Conservation (phyloP, 441 rosid species). For the Francoa sonchifolia region DNA sequence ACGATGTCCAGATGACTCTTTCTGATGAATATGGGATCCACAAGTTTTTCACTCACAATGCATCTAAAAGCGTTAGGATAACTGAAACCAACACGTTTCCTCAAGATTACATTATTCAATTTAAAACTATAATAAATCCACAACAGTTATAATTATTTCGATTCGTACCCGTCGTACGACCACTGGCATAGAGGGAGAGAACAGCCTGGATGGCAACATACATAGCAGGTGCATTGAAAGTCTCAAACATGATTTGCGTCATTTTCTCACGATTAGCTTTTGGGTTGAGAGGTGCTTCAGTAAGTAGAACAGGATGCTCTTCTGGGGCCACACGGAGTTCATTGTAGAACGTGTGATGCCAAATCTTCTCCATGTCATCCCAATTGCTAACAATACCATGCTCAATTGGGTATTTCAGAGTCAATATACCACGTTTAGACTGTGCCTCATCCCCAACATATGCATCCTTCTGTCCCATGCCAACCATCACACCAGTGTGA, state of each 20-base stretch:
- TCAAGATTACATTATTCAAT: too few relatives aligned
- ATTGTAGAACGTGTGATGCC: constrained; percentile 69
- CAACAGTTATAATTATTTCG: too few relatives aligned
- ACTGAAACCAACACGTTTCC: too few relatives aligned
- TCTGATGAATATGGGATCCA: too few relatives aligned
- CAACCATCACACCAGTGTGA: constrained; percentile 71
- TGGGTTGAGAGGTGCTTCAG: constrained; percentile 69
- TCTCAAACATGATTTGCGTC: constrained; percentile 75
- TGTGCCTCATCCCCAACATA: constrained; percentile 75
- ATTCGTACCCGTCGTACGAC: constrained; percentile 59
- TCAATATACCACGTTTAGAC: constrained; percentile 58
- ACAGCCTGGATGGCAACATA: constrained; percentile 72
- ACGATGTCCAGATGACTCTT: too few relatives aligned
- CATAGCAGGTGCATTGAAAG: constrained; percentile 63
- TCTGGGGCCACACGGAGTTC: constrained; percentile 71
- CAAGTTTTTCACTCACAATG: too few relatives aligned
- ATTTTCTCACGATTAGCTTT: constrained; percentile 67
- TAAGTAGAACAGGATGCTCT: constrained; percentile 57
- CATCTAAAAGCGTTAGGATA: too few relatives aligned
- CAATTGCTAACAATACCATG: constrained; percentile 62
- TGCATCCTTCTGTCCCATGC: constrained; percentile 67
- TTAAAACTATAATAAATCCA: too few relatives aligned
- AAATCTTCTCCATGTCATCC: constrained; percentile 73
- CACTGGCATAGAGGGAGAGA: constrained; percentile 62
- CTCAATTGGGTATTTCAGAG: constrained; percentile 60